Evolutionary conservation across 179 eudicot genomes (phyloP), one percentile per base, ranked within the genome.

Genomic region (Dionaea muscipula): DNA sequence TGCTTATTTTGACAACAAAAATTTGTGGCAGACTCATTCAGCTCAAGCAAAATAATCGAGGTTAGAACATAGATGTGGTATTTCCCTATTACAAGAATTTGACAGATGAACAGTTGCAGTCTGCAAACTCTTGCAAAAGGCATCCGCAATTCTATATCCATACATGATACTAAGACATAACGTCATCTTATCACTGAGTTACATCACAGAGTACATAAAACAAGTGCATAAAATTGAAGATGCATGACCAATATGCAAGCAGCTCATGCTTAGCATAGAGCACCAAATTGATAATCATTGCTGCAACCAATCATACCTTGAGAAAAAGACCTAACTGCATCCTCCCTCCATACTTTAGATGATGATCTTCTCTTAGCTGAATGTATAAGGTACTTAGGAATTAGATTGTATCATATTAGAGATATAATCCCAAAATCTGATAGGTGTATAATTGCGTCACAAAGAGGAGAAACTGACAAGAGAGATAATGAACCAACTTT

Each of bases 281-380:
- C 18, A 22, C 41, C 13, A 24, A 40, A 57, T 22, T 35, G 36
- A 23, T 4, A 27, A 26, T 38, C n/a, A 20, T 50, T 31, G 21
- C 51, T 53, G 38, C 23, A 36, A n/a, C 43, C 53, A 52, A 2
- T 15, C 47, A 47, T 64, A 50, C 99, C 99, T 88, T 93, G 36
- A 93, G 83, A 74, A 88, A 93, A 60, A 93, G 79, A 73, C 99
- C 96, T 65, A 93, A 59, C 62, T 93, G 96, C 95, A 93, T 93
- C 67, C 95, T 78, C 44, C 99, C 99, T 74, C 99, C 99, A 73
- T 82, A 79, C 77, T 79, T 88, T 67, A 93, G 77, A 71, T 93
- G 96, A 73, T 93, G 99, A 64, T 93, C 96, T 68, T 93, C 96
- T 77, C 80, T 77, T 62, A 93, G 80, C 99, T 93, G 86, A 55